Percentiles rank a stretch among this genome's conserved stretches.
These are phyloP conservation scores for Aspergillus steynii DNA, from an alignment of 495 filamentous ascomycete genomes.

Conservation along the genomic window DNA sequence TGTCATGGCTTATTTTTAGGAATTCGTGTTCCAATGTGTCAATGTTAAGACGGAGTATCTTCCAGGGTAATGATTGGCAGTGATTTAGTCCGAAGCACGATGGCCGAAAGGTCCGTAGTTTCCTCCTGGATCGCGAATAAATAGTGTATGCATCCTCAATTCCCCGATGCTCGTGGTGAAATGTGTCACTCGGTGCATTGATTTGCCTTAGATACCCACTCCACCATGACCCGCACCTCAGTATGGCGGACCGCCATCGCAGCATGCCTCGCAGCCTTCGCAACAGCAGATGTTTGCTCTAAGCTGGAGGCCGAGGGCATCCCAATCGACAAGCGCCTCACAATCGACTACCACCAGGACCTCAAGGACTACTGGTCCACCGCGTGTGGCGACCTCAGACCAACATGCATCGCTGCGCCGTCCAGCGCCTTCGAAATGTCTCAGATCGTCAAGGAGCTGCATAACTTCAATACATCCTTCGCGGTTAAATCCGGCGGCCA, in stretches of 20 bases:
- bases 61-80: no score
- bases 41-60: no score
- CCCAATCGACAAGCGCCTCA: conserved; percentile 28
- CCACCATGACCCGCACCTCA: conserved; percentile 21
- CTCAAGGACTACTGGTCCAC: conserved; percentile 42
- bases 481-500: conserved; percentile 47
- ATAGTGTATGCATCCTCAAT: no score
- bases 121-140: no score
- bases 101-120: no score
- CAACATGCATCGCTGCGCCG: conserved; percentile 42
- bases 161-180: no score
- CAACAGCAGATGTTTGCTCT: conserved; percentile 37
- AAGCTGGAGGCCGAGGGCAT: conserved; percentile 32
- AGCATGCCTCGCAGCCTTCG: conserved; percentile 23
- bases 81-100: no score
- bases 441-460: conserved; percentile 37
- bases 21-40: no score
- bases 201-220: not conserved
- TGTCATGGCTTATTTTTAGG: no score
- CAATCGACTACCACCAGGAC: conserved; percentile 29
- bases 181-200: not conserved
- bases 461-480: conserved; percentile 37
- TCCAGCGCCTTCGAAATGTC: conserved; percentile 40
- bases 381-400: conserved; percentile 41
- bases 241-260: conserved; percentile 23